Base-by-base conservation (phyloP, 805 yeast species). In the Peterozyma xylosa region DNA sequence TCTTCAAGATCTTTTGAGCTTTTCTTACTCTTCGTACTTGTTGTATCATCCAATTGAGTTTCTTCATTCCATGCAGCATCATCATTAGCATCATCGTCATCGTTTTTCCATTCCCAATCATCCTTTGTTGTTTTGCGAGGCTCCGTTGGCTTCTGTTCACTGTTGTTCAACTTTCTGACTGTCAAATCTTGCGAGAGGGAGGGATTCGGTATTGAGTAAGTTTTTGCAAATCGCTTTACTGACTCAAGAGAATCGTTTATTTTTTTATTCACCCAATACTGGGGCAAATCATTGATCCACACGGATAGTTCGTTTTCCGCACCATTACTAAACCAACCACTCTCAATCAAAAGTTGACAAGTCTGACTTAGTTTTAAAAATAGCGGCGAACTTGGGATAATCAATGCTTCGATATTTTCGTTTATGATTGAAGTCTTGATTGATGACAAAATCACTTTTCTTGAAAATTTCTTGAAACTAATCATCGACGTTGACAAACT, bases 191-290 rank as follows among this genome's bases (percentile, higher is more conserved):
- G 27, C 7, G 27, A 21, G 9, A 32, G 34, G 5, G 34, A 32
- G 9, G 5, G 5, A 10, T 13, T 14, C 5, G 34, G 5, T 13
- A 10, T 5, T 32, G 15, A 32, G 15, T 32, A 11, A 32, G 5
- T 4, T 11, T 13, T 14, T 32, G 15, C 5, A 9, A 45, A 41
- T 2, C 14, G 11, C 3, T 35, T 16, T 3, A 45, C 14, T 13
- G 21, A 11, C n/a, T 16, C 9, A n/a, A 41, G 15, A 6, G 43
- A 41, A 30, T 45, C 42, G 18, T 38, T 45, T 15, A 45, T 37
- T 30, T 45, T 45, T 17, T 45, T 45, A 38, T 45, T 43, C 13
- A 45, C 38, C 47, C 47, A 45, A 33, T 41, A 45, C 14, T 37
- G 38, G 3, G 41, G 38, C n/a, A 43, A 45, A 13, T 45, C 44